Evolutionary conservation across 1,284 basidiomycete species (phyloP), one percentile per base, ranked within the genome.

Genomic region (Puccinia sorghi): DNA sequence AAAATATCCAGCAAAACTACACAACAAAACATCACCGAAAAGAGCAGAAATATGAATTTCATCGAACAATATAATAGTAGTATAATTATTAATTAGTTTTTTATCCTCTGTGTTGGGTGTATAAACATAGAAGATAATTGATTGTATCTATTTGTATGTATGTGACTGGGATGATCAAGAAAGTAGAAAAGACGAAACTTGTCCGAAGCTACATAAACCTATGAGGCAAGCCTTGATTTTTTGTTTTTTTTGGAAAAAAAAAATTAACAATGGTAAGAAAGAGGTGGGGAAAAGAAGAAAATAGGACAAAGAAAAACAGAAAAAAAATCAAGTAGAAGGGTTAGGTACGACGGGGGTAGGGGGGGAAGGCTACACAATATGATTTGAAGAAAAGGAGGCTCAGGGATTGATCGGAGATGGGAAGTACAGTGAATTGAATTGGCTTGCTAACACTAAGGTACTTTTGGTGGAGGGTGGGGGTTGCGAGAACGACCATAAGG

Each of bases 181-280:
- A 39, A 43, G 27, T 5, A 20, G 15, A 64, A 41, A n/a, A 46
- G 43, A n/a, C n/a, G n/a, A 64, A 43, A 43, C 41, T 41, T 20
- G 61, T 43, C 39, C 61, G 20, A 64, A 43, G 61, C 61, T 43
- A 46, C n/a, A 57, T 32, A 57, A 43, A 22, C 39, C 43, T 64
- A 32, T 32, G 4, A 32, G 32, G 32, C 32, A 32, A 32, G 32
- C 32, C 32, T 4, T 1, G 32, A 32, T 3, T 9, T 57, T 57
- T 57, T 27, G 13, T 57, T 57, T 56, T 22, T n/a, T 6, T 56
- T 57, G 56, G 56, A 39, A 8, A 39, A 1, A 63, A 32, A 32
- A 1, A 32, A 32, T 32, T 37, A 39, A 63, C n/a, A 22, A 64
- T 37, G 37, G 17, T 3, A 22, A 20, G 20, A 32, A 32, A n/a